phyloP scores from a whole-genome alignment of 1,284 basidiomycete genomes.

The Schizopora paradoxa region DNA sequence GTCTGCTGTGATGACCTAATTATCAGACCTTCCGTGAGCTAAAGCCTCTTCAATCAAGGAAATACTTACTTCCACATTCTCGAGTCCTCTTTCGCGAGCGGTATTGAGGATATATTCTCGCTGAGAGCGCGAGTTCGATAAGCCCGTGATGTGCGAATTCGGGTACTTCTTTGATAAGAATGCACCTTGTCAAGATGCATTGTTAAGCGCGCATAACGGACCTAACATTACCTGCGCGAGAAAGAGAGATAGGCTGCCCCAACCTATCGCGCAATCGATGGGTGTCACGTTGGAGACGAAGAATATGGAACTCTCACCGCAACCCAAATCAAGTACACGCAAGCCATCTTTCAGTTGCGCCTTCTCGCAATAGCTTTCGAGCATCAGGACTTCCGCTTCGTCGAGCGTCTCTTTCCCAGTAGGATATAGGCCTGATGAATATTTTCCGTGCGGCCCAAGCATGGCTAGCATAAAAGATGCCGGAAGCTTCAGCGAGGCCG shows the following conservation, averaged over 20 bases:
- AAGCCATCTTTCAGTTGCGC: slow-evolving; percentile 61
- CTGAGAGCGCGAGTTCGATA: slow-evolving; percentile 72
- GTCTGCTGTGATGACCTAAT: slow-evolving; percentile 69
- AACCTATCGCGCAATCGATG: slow-evolving; percentile 39
- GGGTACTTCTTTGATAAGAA: slow-evolving; percentile 54
- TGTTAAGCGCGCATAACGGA: background rate
- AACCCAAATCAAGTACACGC: slow-evolving; percentile 69
- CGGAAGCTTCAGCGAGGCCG: slow-evolving; percentile 42
- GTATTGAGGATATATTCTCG: slow-evolving; percentile 59
- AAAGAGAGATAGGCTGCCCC: slow-evolving; percentile 70
- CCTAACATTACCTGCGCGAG: slow-evolving; percentile 49
- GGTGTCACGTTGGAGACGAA: background rate
- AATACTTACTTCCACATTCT: slow-evolving; percentile 48
- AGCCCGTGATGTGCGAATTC: slow-evolving; percentile 55
- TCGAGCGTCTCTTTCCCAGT: slow-evolving; percentile 60
- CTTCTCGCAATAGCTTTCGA: slow-evolving; percentile 68
- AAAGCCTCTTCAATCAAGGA: no score
- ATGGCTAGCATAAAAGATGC: slow-evolving; percentile 65
- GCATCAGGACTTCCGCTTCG: slow-evolving; percentile 66
- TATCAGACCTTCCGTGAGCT: no score
- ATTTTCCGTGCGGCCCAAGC: slow-evolving; percentile 59
- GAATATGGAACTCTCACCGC: slow-evolving; percentile 38
- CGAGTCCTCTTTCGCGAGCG: slow-evolving; percentile 49
- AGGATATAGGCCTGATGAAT: slow-evolving; percentile 69
- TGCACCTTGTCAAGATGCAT: background rate